phyloP scores from a whole-genome alignment of 2,329 filamentous ascomycete genomes.

The Aspergillus brunneoviolaceus region DNA sequence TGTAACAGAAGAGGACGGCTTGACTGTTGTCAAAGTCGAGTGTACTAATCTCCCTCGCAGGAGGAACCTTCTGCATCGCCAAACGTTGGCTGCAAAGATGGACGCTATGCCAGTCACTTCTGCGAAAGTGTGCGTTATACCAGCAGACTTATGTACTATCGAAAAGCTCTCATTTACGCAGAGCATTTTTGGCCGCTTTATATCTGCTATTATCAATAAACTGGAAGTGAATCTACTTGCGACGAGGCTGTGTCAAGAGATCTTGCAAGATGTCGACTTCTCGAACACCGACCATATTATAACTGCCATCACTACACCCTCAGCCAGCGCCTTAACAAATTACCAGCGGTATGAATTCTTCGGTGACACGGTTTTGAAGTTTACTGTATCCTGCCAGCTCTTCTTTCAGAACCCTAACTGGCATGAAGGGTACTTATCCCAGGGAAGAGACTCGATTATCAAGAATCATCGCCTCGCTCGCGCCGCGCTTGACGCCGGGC shows the following conservation, averaged over 20 bases:
- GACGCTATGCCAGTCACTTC: constrained; percentile 8
- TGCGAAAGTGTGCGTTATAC: constrained; percentile 21
- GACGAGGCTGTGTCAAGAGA: constrained; percentile 55
- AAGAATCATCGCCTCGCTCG: constrained; percentile 71
- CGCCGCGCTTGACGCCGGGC: constrained; percentile 60
- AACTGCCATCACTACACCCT: constrained; percentile 68
- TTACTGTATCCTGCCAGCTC: constrained; percentile 66
- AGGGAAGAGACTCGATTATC: constrained; percentile 67
- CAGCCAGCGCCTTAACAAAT: constrained; percentile 60
- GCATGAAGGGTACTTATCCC: constrained; percentile 75
- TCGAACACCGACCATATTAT: constrained; percentile 57
- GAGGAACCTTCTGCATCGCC: constrained; percentile 28
- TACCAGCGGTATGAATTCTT: constrained; percentile 87
- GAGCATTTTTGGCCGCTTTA: constrained; percentile 56
- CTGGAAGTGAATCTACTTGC: constrained; percentile 66
- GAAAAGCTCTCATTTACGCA: constrained; percentile 48
- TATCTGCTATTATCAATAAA: constrained; percentile 72
- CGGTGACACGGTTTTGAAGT: constrained; percentile 81
- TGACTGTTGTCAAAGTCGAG: constrained; percentile 23
- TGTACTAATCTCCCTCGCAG: constrained; percentile 28
- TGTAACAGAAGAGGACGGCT: constrained; percentile 5
- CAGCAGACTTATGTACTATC: constrained; percentile 30
- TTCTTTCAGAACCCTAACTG: constrained; percentile 60
- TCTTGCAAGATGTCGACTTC: constrained; percentile 57
- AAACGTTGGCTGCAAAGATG: constrained; percentile 7